A percentile compares a stretch with the other conserved stretches of the same genome.
phyloP scores from a whole-genome alignment of 805 yeast genomes.

The Yueomyces sp. region DNA sequence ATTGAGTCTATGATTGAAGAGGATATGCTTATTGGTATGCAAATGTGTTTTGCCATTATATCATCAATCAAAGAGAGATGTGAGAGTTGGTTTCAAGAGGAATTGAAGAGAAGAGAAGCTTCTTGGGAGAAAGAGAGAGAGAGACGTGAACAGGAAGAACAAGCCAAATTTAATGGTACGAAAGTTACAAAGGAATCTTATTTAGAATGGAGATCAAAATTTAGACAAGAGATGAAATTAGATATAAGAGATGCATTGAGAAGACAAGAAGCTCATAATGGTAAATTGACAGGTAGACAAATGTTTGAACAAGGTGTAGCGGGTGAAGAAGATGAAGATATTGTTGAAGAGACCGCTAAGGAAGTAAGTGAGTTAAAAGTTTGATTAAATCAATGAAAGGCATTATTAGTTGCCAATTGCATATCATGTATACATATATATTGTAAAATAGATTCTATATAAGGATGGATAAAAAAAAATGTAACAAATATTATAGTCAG shows the following conservation, averaged over 20 bases:
- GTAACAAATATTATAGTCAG: too few relatives aligned
- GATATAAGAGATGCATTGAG: constrained; percentile 45
- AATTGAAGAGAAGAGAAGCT: constrained; percentile 40
- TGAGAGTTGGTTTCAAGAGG: constrained; percentile 51
- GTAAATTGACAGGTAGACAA: constrained; percentile 75
- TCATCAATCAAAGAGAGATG: constrained; percentile 71
- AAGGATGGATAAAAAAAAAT: too few relatives aligned
- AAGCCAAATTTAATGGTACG: constrained; percentile 83
- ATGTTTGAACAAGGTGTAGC: constrained; percentile 86
- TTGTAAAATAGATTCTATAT: too few relatives aligned
- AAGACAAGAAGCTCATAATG: constrained; percentile 46
- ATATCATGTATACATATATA: too few relatives aligned
- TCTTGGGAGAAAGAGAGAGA: constrained; percentile 43
- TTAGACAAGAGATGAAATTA: constrained; percentile 60
- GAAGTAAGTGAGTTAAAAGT: background rate
- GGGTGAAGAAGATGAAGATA: constrained; percentile 45
- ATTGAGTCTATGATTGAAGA: constrained; percentile 30
- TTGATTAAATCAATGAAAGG: too few relatives aligned
- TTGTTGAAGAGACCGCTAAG: background rate
- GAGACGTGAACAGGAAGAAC: constrained; percentile 68
- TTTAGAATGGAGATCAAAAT: constrained; percentile 53
- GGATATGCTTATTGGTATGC: constrained; percentile 74
- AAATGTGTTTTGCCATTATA: constrained; percentile 73
- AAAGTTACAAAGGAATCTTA: constrained; percentile 73
- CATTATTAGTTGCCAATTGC: too few relatives aligned